Base-by-base conservation (phyloP, 257 asterid species). In the Cruciata laevipes region DNA sequence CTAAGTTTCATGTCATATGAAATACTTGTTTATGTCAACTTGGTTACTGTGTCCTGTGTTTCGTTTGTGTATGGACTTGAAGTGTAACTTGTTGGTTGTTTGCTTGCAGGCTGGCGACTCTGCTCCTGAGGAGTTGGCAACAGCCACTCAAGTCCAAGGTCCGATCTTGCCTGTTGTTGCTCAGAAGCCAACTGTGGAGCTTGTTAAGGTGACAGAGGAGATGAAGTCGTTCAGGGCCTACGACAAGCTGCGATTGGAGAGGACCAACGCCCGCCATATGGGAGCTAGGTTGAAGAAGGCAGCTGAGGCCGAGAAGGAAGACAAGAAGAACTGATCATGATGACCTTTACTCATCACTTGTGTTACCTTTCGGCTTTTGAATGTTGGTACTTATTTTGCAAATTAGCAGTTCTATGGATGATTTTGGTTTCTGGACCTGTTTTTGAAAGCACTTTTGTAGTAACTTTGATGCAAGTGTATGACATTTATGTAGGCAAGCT, bases 231-330 rank as follows among this genome's bases (percentile, higher is more conserved):
- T 47, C 55, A 47, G 55, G 55, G 55, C 55, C 20, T 47, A 47
- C 5, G 55, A 84, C 71, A 86, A 84, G 88, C 80, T 86, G 24
- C 88, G 94, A 1, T 56, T 84, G 35, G 94, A 86, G 77, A 71
- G 87, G 72, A 84, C 74, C 0, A 86, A 86, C 12, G 80, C 52
- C 6, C 89, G 89, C 51, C 88, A 86, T 66, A 82, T 86, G 24
- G 89, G 89, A 59, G 78, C 73, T 35, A 74, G 93, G 66, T 85
- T 78, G 24, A 86, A 86, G 89, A 84, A 80, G 79, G 93, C 88
- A 2, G 88, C 90, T 0, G 93, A 86, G 68, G 93, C 89, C 6
- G 89, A 84, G 65, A 86, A 84, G 80, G 90, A 86, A 65, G 93
- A 82, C 66, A 86, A 86, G 81, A 86, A 86, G 73, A 82, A 44